These are phyloP conservation scores for Chlamydomonas incerta DNA, from an alignment of 139 green algal species.

Conservation along the genomic window DNA sequence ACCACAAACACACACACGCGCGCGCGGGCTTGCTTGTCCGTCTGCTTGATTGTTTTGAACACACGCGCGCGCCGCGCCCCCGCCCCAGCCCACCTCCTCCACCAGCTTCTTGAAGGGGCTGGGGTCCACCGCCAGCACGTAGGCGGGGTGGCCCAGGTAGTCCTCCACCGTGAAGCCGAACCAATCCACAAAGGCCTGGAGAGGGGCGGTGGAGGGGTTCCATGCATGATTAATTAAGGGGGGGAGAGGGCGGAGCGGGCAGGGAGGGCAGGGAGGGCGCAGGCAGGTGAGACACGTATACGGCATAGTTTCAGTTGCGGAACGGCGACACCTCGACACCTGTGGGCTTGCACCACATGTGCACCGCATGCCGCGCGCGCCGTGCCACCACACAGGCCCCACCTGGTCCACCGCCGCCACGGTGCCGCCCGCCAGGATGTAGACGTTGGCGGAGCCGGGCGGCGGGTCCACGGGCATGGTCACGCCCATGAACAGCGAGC, in stretches of 20 bases:
- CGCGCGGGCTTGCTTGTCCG: too few species aligned
- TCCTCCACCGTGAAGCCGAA: constrained; percentile 39
- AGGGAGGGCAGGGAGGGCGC: too few species aligned
- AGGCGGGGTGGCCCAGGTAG: constrained; percentile 19
- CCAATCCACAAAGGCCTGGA: constrained; percentile 55
- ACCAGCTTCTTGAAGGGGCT: constrained; percentile 35
- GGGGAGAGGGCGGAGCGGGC: too few species aligned
- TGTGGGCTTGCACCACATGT: background rate
- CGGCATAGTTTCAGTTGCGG: too few species aligned
- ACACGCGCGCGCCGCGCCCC: too few species aligned
- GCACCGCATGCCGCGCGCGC: background rate
- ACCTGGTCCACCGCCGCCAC: constrained; percentile 32
- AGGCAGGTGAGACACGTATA: too few species aligned
- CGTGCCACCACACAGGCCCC: background rate
- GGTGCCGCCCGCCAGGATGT: constrained; percentile 32
- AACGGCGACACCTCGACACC: too few species aligned
- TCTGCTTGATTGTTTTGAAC: too few species aligned
- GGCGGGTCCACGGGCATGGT: constrained; percentile 20
- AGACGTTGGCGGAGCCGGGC: constrained; percentile 20
- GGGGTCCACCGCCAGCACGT: constrained; percentile 38
- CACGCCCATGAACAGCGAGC: constrained; percentile 56
- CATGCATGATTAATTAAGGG: too few species aligned
- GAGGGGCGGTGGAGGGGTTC: too few species aligned
- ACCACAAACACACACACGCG: too few species aligned
- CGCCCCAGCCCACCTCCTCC: constrained; percentile 10